Conservation (phyloP, 352 stramenopile genomes). For the Phytophthora hybrid region DNA sequence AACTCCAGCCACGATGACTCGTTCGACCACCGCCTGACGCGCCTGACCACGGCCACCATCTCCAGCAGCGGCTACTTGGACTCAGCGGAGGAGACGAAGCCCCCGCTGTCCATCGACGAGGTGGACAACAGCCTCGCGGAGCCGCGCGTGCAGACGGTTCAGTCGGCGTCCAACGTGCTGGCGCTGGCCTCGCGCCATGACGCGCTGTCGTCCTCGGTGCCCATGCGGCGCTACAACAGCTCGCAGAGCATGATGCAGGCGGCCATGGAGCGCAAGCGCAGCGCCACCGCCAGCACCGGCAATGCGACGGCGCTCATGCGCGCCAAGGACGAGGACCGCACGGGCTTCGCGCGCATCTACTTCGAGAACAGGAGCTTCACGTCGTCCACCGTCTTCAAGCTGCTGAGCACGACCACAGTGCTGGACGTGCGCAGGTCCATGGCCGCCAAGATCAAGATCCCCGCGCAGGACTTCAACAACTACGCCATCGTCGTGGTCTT, state of each 20-base stretch:
- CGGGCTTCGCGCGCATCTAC: slow-evolving; percentile 85
- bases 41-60: slow-evolving; percentile 24
- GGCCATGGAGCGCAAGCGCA: slow-evolving; percentile 35
- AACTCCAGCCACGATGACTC: slow-evolving; percentile 10
- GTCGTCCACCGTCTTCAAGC: slow-evolving; percentile 84
- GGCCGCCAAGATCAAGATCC: slow-evolving; percentile 86
- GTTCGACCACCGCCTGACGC: slow-evolving; percentile 26
- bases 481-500: slow-evolving; percentile 88
- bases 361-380: slow-evolving; percentile 87
- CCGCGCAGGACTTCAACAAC: slow-evolving; percentile 62
- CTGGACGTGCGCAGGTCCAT: slow-evolving; percentile 83
- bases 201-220: slow-evolving; percentile 30
- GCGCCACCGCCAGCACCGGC: slow-evolving; percentile 16
- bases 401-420: slow-evolving; percentile 71
- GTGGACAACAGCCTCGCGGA: slow-evolving; percentile 6
- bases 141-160: slow-evolving; percentile 19
- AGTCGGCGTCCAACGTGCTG: slow-evolving; percentile 46
- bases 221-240: slow-evolving; percentile 45
- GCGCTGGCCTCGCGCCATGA: slow-evolving; percentile 31
- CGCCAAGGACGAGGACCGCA: slow-evolving; percentile 51
- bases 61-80: slow-evolving; percentile 42
- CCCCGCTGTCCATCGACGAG: slow-evolving; percentile 31
- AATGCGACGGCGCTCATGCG: slow-evolving; percentile 28
- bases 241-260: slow-evolving; percentile 38
- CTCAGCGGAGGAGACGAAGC: slow-evolving; percentile 24